phyloP scores from a whole-genome alignment of 306 rosid species.

The Prinsepia uniflora region DNA sequence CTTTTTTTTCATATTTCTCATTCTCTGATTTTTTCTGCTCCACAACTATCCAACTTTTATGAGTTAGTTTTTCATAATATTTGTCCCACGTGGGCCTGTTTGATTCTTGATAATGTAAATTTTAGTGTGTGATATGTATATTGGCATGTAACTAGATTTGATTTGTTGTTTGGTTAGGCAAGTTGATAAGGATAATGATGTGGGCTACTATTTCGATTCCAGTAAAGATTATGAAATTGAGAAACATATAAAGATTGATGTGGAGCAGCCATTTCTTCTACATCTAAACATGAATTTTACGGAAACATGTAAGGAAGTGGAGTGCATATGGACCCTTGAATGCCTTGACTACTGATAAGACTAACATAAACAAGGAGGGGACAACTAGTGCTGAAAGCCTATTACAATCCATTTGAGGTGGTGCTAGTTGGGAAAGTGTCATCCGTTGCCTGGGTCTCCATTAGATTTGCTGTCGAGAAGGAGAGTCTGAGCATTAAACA shows the following conservation, averaged over 20 bases:
- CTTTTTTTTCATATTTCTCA: neutral
- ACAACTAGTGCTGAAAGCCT: too few species aligned
- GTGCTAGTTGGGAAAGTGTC: too few species aligned
- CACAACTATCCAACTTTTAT: neutral
- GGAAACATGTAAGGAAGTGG: too few species aligned
- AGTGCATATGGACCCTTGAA: too few species aligned
- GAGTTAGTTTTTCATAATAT: neutral
- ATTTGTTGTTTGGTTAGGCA: slow-evolving; percentile 40
- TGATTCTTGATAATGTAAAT: neutral
- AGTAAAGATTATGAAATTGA: slow-evolving; percentile 70
- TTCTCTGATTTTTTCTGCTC: neutral
- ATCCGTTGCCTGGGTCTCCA: too few species aligned
- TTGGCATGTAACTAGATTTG: slow-evolving; percentile 17
- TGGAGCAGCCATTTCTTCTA: slow-evolving; percentile 33
- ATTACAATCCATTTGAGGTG: too few species aligned
- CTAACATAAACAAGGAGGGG: too few species aligned
- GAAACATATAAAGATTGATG: slow-evolving; percentile 30
- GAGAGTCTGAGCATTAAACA: too few species aligned
- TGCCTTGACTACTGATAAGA: too few species aligned
- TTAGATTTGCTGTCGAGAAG: too few species aligned
- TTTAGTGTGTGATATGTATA: slow-evolving; percentile 1
- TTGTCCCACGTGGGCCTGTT: neutral
- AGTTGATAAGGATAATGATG: slow-evolving; percentile 54
- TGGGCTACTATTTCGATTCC: slow-evolving; percentile 57
- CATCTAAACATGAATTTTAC: too few species aligned